Base-by-base conservation (phyloP, 768 basidiomycete species). In the Cystobasidium tubakii region DNA sequence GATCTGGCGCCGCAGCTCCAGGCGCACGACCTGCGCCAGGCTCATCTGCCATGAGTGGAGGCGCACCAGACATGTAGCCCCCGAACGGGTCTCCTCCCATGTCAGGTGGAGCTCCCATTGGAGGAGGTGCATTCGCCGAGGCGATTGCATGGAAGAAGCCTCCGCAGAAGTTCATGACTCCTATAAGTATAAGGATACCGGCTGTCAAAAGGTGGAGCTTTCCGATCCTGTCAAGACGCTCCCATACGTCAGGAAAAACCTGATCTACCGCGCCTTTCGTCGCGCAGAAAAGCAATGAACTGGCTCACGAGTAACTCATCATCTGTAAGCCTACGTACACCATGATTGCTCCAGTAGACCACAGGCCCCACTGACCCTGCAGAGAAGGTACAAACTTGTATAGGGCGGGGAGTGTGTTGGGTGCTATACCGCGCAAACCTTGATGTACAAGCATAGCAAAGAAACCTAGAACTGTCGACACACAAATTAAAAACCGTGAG, bases 371-470 rank as follows among this genome's bases (percentile, higher is more conserved):
- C 21, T 43, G 29, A 19, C 55, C 55, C n/a, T 60, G 27, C 9
- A 71, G 55, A 31, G 69, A 33, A n/a, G 69, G 69, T 31, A 71
- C 53, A n/a, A 55, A 71, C 29, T 44, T 31, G 54, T 34, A 71
- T 7, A 71, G 31, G 7, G 23, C 9, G 3, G 69, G 69, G 6
- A 71, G 55, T 15, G 42, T 33, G 27, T 13, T 21, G 7, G 53
- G 53, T 25, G 55, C 29, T 10, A 46, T 15, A 19, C 69, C 69
- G 9, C 69, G 53, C 25, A 62, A n/a, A 27, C 27, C 55, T 19
- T 71, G 69, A 27, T 71, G 69, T 7, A 42, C 69, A 23, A 71
- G 55, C 54, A 71, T 57, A 33, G 55, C 27, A n/a, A 60, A 25
- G 25, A 71, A 36, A 13, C 9, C 29, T 17, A 42, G 2, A 19